phyloP scores from a whole-genome alignment of 2,329 filamentous ascomycete species.

The Aureobasidium mangrovei region DNA sequence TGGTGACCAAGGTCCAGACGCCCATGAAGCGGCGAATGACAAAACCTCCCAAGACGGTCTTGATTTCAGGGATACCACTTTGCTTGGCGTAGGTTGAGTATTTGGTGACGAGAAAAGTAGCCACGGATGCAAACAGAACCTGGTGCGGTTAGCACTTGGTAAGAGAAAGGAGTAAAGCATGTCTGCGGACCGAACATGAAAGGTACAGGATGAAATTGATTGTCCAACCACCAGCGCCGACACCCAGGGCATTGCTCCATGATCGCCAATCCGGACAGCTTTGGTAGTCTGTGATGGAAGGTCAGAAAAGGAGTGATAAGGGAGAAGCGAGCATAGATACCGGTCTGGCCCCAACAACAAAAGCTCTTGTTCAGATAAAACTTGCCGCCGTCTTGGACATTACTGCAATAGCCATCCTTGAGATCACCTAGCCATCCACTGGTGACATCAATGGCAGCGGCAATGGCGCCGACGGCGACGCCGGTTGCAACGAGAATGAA shows the following conservation, averaged over 20 bases:
- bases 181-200: slow-evolving; percentile 61
- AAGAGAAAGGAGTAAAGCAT: background rate
- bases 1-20: slow-evolving; percentile 78
- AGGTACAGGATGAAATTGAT: slow-evolving; percentile 84
- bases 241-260: slow-evolving; percentile 69
- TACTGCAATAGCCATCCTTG: slow-evolving; percentile 81
- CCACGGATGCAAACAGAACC: slow-evolving; percentile 68
- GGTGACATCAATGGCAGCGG: slow-evolving; percentile 80
- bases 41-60: slow-evolving; percentile 89
- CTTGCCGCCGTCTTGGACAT: slow-evolving; percentile 64
- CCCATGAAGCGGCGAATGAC: slow-evolving; percentile 83
- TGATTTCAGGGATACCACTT: slow-evolving; percentile 95
- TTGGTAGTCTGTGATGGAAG: slow-evolving; percentile 46
- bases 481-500: slow-evolving; percentile 78
- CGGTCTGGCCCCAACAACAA: slow-evolving; percentile 86
- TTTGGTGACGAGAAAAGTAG: slow-evolving; percentile 69
- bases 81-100: slow-evolving; percentile 87
- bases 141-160: slow-evolving; percentile 27
- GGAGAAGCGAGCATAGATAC: slow-evolving; percentile 25
- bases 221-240: slow-evolving; percentile 65
- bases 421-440: slow-evolving; percentile 91
- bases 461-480: slow-evolving; percentile 71
- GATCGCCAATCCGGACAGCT: slow-evolving; percentile 80
- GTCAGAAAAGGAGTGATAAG: too few species aligned
- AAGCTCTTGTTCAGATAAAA: slow-evolving; percentile 90